Percentiles rank a stretch among this genome's conserved stretches.
Evolutionary conservation across 805 yeast genomes (phyloP).

Genomic region (Lipomyces orientalis): DNA sequence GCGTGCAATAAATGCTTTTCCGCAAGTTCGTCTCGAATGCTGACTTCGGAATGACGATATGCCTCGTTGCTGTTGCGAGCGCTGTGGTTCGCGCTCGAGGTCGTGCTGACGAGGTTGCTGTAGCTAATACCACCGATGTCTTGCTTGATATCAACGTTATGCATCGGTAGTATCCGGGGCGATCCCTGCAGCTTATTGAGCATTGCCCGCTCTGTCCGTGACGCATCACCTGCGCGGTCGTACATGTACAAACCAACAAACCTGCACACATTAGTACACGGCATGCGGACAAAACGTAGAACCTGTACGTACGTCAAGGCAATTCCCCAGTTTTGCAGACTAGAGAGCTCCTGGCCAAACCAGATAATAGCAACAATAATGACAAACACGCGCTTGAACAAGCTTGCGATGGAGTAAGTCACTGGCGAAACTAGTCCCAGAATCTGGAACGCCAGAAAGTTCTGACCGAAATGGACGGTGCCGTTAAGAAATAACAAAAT

Average conservation of each 20-base stretch:
- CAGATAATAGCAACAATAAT: slow-evolving; percentile 77
- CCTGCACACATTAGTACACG: not conserved
- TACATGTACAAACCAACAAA: slow-evolving; percentile 49
- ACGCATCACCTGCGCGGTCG: slow-evolving; percentile 50
- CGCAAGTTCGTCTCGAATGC: slow-evolving; percentile 10
- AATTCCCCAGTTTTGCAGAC: slow-evolving; percentile 51
- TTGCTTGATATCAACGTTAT: slow-evolving; percentile 23
- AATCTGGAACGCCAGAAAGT: slow-evolving; percentile 78
- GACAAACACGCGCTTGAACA: slow-evolving; percentile 86
- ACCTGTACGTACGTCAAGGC: slow-evolving; percentile 41
- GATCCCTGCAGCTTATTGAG: slow-evolving; percentile 9
- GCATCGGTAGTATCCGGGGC: slow-evolving; percentile 24
- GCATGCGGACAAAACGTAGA: slow-evolving; percentile 18
- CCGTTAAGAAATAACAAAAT: slow-evolving; percentile 67
- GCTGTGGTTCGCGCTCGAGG: slow-evolving; percentile 2
- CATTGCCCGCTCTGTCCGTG: slow-evolving; percentile 31
- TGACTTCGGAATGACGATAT: slow-evolving; percentile 17
- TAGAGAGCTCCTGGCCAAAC: slow-evolving; percentile 54
- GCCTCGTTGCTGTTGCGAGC: slow-evolving; percentile 18
- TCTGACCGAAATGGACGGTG: slow-evolving; percentile 76
- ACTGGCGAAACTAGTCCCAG: slow-evolving; percentile 83
- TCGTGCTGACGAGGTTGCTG: slow-evolving; percentile 11
- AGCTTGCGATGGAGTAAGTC: slow-evolving; percentile 82
- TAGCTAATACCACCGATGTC: slow-evolving; percentile 1
- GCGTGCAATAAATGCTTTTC: slow-evolving; percentile 17